These are phyloP conservation scores for Dichotomopilus funicola DNA, from an alignment of 2,329 filamentous ascomycete genomes.

Conservation along the genomic window DNA sequence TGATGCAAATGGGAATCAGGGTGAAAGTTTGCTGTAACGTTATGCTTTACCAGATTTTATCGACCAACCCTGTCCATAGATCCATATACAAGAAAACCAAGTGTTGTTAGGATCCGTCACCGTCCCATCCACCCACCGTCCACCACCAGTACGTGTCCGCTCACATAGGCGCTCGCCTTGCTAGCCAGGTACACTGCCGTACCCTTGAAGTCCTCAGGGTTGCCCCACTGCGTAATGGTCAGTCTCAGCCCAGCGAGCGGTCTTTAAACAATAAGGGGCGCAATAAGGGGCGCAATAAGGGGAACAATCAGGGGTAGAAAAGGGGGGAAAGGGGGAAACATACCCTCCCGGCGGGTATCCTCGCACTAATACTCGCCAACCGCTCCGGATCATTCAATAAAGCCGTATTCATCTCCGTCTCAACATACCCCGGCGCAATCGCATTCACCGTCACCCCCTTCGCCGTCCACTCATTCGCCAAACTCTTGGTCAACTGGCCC, in stretches of 20 bases:
- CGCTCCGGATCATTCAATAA: constrained; percentile 66
- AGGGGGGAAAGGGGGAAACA: neutral
- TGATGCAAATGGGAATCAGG: too few relatives aligned
- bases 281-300: too few relatives aligned
- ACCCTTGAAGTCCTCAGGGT: constrained; percentile 82
- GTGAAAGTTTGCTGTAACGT: neutral
- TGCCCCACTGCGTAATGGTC: constrained; percentile 52
- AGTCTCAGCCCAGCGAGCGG: neutral
- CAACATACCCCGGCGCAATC: constrained; percentile 84
- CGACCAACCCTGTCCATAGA: neutral
- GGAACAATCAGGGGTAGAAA: neutral
- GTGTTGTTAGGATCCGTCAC: constrained; percentile 33
- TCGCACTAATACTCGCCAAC: constrained; percentile 64
- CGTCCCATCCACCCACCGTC: constrained; percentile 93
- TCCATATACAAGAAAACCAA: neutral
- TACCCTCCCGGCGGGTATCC: constrained; percentile 70
- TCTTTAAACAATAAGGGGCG: neutral
- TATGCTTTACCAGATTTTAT: neutral
- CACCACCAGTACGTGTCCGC: constrained; percentile 73
- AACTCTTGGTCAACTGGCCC: constrained; percentile 74
- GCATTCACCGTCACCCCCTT: constrained; percentile 79
- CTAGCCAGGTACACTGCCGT: constrained; percentile 71
- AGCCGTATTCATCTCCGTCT: constrained; percentile 89
- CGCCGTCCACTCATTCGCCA: constrained; percentile 81
- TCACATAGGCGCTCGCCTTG: constrained; percentile 71